Evolutionary conservation across 176 grass and related monocot species (phyloP).

Genomic region (Phoenix roebelenii): DNA sequence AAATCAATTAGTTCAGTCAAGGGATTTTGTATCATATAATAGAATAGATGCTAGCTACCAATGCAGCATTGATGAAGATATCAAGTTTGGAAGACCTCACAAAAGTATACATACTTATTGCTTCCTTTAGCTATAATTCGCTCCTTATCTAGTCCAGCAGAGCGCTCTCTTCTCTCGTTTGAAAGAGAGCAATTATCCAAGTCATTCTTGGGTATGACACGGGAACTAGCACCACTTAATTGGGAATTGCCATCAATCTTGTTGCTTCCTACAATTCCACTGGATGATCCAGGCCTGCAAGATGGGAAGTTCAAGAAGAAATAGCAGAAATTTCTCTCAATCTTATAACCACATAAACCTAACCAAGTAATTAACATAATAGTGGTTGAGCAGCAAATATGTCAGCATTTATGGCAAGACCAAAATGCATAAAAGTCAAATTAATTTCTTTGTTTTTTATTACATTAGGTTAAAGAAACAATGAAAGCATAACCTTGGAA

Average conservation of each 20-base stretch:
- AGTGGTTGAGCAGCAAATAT: too few relatives aligned
- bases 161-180: conserved; percentile 63
- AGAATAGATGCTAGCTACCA: conserved; percentile 5
- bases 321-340: too few relatives aligned
- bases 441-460: too few relatives aligned
- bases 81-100: background rate
- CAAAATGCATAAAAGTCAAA: too few relatives aligned
- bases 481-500: too few relatives aligned
- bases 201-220: conserved; percentile 31
- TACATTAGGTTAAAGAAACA: too few relatives aligned
- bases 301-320: background rate
- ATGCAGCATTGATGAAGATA: too few relatives aligned
- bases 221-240: conserved; percentile 34
- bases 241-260: conserved; percentile 49
- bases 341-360: too few relatives aligned
- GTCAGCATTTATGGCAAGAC: too few relatives aligned
- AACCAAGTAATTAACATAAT: too few relatives aligned
- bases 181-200: conserved; percentile 32
- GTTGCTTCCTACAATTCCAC: conserved; percentile 34
- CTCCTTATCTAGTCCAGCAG: conserved; percentile 59
- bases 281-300: conserved; percentile 47
- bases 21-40: background rate
- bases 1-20: background rate
- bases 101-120: conserved; percentile 58
- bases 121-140: conserved; percentile 42